Conservation (phyloP, 768 basidiomycete genomes). For the Lactarius psammicola region DNA sequence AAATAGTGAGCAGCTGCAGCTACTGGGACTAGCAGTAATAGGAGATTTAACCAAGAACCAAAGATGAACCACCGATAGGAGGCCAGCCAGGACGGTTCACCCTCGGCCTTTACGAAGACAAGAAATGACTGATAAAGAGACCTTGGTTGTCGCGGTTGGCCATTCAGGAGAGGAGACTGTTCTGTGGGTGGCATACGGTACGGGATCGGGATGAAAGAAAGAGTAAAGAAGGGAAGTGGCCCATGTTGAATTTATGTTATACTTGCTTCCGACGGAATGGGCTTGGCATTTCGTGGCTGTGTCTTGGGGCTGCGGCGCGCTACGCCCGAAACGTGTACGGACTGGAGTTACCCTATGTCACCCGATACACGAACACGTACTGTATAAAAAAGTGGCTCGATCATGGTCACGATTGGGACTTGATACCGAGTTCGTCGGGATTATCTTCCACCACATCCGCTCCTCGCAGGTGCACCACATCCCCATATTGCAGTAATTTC, state of each 20-base stretch:
- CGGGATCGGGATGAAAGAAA: not conserved
- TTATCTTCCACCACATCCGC: slow-evolving; percentile 44
- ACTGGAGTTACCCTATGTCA: not conserved
- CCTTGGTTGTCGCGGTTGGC: slow-evolving; percentile 40
- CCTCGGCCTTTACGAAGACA: slow-evolving; percentile 52
- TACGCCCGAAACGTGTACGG: too few relatives aligned
- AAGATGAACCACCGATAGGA: slow-evolving; percentile 64
- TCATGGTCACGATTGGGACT: not conserved
- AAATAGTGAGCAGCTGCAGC: slow-evolving; percentile 60
- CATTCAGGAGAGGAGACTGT: slow-evolving; percentile 28
- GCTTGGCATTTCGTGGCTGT: slow-evolving; percentile 17
- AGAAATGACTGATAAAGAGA: slow-evolving; percentile 39
- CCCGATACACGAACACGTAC: too few relatives aligned
- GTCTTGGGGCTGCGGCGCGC: not conserved
- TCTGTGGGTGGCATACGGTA: slow-evolving; percentile 21
- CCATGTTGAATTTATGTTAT: not conserved
- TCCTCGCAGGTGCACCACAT: slow-evolving; percentile 50
- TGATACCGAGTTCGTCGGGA: slow-evolving; percentile 44
- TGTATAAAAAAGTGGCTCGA: too few relatives aligned
- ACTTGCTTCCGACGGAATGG: not conserved
- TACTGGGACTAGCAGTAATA: slow-evolving; percentile 80
- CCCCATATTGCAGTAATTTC: slow-evolving; percentile 52
- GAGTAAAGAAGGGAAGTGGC: not conserved
- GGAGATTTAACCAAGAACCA: slow-evolving; percentile 67
- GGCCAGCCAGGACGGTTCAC: slow-evolving; percentile 56